Percentiles rank a stretch among this genome's conserved stretches.
Evolutionary conservation across 78 protist species (phyloP).

Genomic region (Capsaspora owczarzaki): DNA sequence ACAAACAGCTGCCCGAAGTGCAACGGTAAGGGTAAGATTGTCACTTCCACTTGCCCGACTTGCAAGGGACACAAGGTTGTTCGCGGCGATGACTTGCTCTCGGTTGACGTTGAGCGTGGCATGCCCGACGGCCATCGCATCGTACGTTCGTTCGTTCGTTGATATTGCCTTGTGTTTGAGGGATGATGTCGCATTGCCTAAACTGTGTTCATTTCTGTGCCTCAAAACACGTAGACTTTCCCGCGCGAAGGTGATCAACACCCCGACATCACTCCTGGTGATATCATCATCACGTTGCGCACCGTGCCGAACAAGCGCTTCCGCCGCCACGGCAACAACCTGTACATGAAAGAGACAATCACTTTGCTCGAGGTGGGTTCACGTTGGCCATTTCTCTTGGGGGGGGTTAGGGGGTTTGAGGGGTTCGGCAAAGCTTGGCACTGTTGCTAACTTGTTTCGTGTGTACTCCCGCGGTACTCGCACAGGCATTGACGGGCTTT

Average conservation of each 20-base stretch:
- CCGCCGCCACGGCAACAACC: slow-evolving; percentile 19
- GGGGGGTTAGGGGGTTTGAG: no score
- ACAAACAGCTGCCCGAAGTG: slow-evolving; percentile 66
- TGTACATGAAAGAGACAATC: neutral
- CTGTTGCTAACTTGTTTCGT: no score
- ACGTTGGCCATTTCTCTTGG: neutral
- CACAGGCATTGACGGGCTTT: neutral
- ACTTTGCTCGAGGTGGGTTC: neutral
- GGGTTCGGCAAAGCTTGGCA: no score
- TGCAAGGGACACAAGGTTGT: slow-evolving; percentile 53
- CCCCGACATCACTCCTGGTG: slow-evolving; percentile 67
- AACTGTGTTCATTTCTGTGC: neutral
- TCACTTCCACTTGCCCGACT: slow-evolving; percentile 39
- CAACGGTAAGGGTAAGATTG: slow-evolving; percentile 62
- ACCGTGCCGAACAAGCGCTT: slow-evolving; percentile 9
- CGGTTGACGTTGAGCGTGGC: slow-evolving; percentile 59
- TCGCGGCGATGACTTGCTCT: slow-evolving; percentile 25
- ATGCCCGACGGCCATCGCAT: slow-evolving; percentile 44
- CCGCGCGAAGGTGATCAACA: slow-evolving; percentile 36
- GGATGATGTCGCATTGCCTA: neutral
- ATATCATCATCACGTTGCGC: slow-evolving; percentile 39
- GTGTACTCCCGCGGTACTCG: no score
- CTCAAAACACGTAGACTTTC: neutral
- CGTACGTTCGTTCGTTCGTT: neutral
- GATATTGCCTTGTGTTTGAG: neutral